Evolutionary conservation across 208 protist species (phyloP).

Genomic region (Trypanosomatidae sp.): DNA sequence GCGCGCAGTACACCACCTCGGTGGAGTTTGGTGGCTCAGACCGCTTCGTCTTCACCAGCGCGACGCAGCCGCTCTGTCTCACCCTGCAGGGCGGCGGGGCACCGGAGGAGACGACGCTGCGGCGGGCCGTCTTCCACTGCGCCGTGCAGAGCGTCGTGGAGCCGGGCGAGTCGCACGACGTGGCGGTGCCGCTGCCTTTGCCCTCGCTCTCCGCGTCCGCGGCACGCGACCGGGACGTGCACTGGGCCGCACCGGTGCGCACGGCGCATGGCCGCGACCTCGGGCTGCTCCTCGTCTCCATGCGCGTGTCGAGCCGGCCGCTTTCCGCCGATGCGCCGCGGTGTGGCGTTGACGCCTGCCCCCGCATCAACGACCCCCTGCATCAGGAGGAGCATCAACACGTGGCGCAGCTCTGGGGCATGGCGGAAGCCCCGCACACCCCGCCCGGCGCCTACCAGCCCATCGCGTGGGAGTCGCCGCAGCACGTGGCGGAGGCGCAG

Average conservation of each 20-base stretch:
- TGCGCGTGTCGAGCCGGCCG: conserved; percentile 57
- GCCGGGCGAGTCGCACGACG: conserved; percentile 46
- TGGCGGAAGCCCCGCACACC: conserved; percentile 33
- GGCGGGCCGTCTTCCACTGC: conserved; percentile 58
- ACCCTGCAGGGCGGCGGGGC: conserved; percentile 30
- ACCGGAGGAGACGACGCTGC: conserved; percentile 14
- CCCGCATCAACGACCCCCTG: conserved; percentile 69
- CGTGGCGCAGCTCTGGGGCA: conserved; percentile 54
- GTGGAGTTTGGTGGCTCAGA: conserved; percentile 73
- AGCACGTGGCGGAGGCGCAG: conserved; percentile 54
- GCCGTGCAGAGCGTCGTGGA: conserved; percentile 55
- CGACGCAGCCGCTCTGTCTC: conserved; percentile 32
- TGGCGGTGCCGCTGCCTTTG: conserved; percentile 57
- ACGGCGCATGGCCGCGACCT: conserved; percentile 52
- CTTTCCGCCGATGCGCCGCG: conserved; percentile 51
- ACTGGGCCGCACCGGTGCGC: conserved; percentile 69
- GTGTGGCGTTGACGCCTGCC: conserved; percentile 40
- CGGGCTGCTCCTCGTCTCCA: conserved; percentile 58
- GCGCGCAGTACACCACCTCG: conserved; percentile 59
- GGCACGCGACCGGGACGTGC: conserved; percentile 73
- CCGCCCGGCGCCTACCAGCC: conserved; percentile 70
- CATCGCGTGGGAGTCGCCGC: conserved; percentile 70
- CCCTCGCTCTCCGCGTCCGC: conserved; percentile 39
- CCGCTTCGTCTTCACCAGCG: conserved; percentile 33
- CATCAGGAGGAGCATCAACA: conserved; percentile 75